phyloP scores from a whole-genome alignment of 1,284 basidiomycete genomes.

The Phylloboletellus chloephorus region DNA sequence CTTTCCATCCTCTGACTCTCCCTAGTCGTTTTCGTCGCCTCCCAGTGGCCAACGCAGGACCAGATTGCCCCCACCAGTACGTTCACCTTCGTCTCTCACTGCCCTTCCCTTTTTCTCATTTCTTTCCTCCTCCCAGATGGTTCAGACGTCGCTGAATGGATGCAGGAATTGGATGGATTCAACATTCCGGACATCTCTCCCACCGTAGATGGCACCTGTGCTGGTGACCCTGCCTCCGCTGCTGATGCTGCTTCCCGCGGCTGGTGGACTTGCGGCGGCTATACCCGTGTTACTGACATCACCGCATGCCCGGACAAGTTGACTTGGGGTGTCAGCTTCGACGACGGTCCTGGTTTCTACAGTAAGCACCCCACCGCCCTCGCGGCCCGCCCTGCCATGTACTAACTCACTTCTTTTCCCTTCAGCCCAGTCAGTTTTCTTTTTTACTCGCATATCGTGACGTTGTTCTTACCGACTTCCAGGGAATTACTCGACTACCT shows the following conservation, averaged over 20 bases:
- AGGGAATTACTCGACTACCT: constrained; percentile 70
- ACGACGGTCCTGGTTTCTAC: constrained; percentile 80
- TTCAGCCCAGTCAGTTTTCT: constrained; percentile 45
- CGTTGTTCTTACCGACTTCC: constrained; percentile 12
- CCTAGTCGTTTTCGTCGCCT: constrained; percentile 45
- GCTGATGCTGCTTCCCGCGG: constrained; percentile 56
- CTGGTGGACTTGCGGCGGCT: constrained; percentile 89
- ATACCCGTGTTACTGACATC: constrained; percentile 62
- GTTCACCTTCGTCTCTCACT: constrained; percentile 13
- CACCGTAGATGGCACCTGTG: constrained; percentile 64
- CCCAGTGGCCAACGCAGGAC: constrained; percentile 68
- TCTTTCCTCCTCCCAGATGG: constrained; percentile 38
- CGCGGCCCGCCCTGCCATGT: neutral
- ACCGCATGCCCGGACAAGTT: constrained; percentile 72
- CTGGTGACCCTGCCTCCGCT: constrained; percentile 52
- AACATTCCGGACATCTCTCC: constrained; percentile 61
- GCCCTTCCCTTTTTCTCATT: neutral
- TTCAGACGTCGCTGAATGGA: constrained; percentile 65
- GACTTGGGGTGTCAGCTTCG: constrained; percentile 81
- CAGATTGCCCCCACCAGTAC: constrained; percentile 58
- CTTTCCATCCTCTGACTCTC: constrained; percentile 5
- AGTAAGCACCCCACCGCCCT: constrained; percentile 44
- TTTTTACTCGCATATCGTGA: constrained; percentile 21
- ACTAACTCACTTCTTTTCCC: constrained; percentile 10
- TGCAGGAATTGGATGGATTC: constrained; percentile 69